These are phyloP conservation scores for Chaetomiaceae sp. DNA, from an alignment of 2,329 filamentous ascomycete genomes.

Conservation along the genomic window DNA sequence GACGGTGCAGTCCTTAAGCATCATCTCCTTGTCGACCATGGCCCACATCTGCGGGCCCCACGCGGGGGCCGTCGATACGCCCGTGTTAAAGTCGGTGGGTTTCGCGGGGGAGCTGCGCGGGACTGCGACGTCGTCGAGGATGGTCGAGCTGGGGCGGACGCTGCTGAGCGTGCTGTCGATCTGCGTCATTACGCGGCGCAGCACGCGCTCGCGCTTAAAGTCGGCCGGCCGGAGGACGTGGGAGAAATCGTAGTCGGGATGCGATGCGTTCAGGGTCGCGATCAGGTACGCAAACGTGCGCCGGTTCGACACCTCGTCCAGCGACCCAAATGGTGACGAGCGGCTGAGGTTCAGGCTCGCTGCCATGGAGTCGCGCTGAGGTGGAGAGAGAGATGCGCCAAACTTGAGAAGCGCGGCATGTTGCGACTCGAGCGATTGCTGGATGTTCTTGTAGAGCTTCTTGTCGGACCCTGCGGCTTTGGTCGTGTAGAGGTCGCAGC, in stretches of 20 bases:
- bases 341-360: conserved; percentile 69
- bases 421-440: conserved; percentile 83
- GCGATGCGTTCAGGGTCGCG: conserved; percentile 90
- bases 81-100: conserved; percentile 34
- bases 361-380: conserved; percentile 66
- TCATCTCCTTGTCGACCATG: conserved; percentile 91
- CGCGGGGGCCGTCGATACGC: conserved; percentile 49
- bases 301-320: conserved; percentile 82
- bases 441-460: conserved; percentile 95
- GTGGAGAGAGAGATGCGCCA: conserved; percentile 81
- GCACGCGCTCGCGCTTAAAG: conserved; percentile 77
- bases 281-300: conserved; percentile 95
- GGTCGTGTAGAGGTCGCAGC: conserved; percentile 94
- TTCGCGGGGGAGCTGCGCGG: conserved; percentile 33
- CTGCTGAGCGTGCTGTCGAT: conserved; percentile 86
- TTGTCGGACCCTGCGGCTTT: conserved; percentile 94
- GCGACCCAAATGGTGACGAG: conserved; percentile 84
- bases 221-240: conserved; percentile 83
- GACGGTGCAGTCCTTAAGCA: conserved; percentile 77
- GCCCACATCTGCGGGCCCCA: conserved; percentile 94
- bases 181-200: conserved; percentile 77
- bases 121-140: conserved; percentile 41
- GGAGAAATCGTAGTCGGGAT: conserved; percentile 96
- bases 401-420: conserved; percentile 84
- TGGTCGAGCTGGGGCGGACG: conserved; percentile 60